Evolutionary conservation across 1,284 basidiomycete species (phyloP).

Genomic region (Leccinum huronense): DNA sequence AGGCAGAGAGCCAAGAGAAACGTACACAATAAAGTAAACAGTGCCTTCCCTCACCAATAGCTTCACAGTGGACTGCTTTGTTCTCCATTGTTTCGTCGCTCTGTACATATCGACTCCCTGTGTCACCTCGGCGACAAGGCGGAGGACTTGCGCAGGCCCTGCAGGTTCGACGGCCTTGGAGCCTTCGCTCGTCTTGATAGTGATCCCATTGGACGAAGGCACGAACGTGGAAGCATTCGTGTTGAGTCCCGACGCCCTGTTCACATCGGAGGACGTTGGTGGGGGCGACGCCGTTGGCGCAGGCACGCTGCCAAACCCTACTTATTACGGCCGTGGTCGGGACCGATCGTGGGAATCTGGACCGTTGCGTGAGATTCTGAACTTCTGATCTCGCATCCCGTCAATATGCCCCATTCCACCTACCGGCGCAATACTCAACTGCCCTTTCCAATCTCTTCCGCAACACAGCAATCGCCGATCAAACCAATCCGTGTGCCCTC

Average conservation of each 20-base stretch:
- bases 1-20: neutral
- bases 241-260: conserved; percentile 19
- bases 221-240: conserved; percentile 29
- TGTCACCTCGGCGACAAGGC: conserved; percentile 21
- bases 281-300: neutral
- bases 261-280: neutral
- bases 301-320: conserved; percentile 3
- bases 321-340: no score
- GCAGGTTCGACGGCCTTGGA: conserved; percentile 15
- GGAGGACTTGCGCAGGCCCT: conserved; percentile 16
- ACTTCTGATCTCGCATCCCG: no score
- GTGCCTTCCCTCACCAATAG: conserved; percentile 18
- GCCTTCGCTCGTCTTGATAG: conserved; percentile 27
- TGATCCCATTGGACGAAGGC: conserved; percentile 17
- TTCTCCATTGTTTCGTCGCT: conserved; percentile 16
- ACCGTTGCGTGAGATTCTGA: neutral
- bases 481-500: no score
- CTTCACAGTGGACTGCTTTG: conserved; percentile 8
- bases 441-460: no score
- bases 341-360: no score
- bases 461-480: no score
- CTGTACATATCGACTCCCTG: conserved; percentile 14
- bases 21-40: conserved; percentile 22
- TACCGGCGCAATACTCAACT: no score
- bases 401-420: no score